Percentiles rank a stretch among this genome's conserved stretches.
Conservation (phyloP, 2,329 filamentous ascomycete species). For the Orbilia ellipsospora region DNA sequence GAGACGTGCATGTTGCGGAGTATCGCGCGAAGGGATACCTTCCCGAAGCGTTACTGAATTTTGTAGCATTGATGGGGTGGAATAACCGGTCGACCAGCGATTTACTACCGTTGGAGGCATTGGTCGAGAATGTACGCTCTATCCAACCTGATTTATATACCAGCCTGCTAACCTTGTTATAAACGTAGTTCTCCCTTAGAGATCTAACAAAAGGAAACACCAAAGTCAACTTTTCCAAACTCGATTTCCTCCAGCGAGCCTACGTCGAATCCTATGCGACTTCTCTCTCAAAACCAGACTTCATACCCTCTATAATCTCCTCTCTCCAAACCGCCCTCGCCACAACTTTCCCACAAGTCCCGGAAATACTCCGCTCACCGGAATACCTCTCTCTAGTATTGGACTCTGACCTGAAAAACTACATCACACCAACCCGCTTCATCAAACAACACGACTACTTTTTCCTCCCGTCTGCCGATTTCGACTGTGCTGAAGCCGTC, state of each 20-base stretch:
- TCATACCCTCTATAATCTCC: slow-evolving; percentile 60
- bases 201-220: slow-evolving; percentile 88
- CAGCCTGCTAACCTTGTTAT: not conserved
- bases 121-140: slow-evolving; percentile 73
- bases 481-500: slow-evolving; percentile 28
- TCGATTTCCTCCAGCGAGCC: slow-evolving; percentile 79
- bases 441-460: slow-evolving; percentile 56
- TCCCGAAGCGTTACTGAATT: slow-evolving; percentile 77
- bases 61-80: slow-evolving; percentile 87
- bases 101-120: slow-evolving; percentile 75
- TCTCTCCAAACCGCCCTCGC: slow-evolving; percentile 28
- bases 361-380: slow-evolving; percentile 14
- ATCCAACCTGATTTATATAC: not conserved
- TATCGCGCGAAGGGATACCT: slow-evolving; percentile 69
- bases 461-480: slow-evolving; percentile 31
- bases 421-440: slow-evolving; percentile 58
- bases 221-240: slow-evolving; percentile 81
- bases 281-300: slow-evolving; percentile 61
- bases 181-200: slow-evolving; percentile 77
- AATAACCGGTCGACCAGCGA: slow-evolving; percentile 76
- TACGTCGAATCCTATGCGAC: slow-evolving; percentile 66
- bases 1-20: slow-evolving; percentile 66
- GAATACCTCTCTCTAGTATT: slow-evolving; percentile 50
- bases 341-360: slow-evolving; percentile 12
- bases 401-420: slow-evolving; percentile 56